phyloP scores from a whole-genome alignment of 208 protist species.

The Crithidia brevicula region DNA sequence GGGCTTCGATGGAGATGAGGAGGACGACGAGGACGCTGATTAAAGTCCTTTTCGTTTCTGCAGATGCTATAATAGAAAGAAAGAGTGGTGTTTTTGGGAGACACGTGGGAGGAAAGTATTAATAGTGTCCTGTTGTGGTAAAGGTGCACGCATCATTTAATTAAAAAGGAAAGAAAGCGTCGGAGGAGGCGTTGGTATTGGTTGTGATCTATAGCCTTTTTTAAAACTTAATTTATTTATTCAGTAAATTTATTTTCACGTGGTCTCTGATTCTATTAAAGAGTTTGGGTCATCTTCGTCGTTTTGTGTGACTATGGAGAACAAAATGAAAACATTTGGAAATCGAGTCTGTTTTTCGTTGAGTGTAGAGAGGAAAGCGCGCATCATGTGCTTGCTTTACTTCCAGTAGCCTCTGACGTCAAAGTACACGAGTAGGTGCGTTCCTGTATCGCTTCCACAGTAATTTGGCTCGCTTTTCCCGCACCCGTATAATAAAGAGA shows the following conservation, averaged over 20 bases:
- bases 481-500: too few species aligned
- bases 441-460: too few species aligned
- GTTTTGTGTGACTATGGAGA: not conserved
- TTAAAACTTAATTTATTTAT: not conserved
- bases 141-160: not conserved
- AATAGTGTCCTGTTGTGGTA: too few species aligned
- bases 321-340: conserved; percentile 9
- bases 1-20: conserved; percentile 62
- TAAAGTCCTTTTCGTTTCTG: conserved; percentile 17
- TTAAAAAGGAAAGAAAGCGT: not conserved
- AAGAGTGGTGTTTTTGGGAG: not conserved
- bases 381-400: too few species aligned
- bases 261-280: not conserved
- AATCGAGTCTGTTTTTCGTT: not conserved
- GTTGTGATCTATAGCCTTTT: conserved; percentile 3
- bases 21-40: conserved; percentile 81
- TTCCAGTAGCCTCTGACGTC: too few species aligned
- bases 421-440: too few species aligned
- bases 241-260: not conserved
- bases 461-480: too few species aligned
- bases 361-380: too few species aligned
- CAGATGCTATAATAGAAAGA: too few species aligned
- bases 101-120: too few species aligned
- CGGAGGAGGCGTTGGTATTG: not conserved
- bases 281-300: not conserved